Conservation (phyloP, 106 monocot species). For the Phalaenopsis equestris region DNA sequence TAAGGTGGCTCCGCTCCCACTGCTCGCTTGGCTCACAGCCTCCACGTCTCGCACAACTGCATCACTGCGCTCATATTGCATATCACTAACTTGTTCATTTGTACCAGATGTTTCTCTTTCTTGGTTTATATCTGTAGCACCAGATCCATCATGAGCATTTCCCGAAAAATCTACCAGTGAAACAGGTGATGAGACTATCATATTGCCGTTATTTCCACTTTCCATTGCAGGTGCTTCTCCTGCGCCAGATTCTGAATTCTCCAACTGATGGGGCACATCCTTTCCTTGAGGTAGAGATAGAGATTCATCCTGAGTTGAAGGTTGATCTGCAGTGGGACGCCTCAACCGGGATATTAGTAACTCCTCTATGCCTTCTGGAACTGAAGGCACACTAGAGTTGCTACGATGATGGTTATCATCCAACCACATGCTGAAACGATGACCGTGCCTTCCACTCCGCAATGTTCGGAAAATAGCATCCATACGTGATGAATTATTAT, state of each 20-base stretch:
- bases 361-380: slow-evolving; percentile 95
- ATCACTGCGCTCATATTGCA: slow-evolving; percentile 88
- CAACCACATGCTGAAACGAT: slow-evolving; percentile 92
- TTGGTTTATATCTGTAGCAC: slow-evolving; percentile 21
- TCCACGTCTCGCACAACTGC: slow-evolving; percentile 70
- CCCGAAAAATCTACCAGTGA: slow-evolving; percentile 15
- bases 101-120: slow-evolving; percentile 36
- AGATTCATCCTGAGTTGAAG: slow-evolving; percentile 35
- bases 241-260: slow-evolving; percentile 30
- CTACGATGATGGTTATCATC: slow-evolving; percentile 68
- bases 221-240: slow-evolving; percentile 25
- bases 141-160: slow-evolving; percentile 17
- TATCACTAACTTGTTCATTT: slow-evolving; percentile 63
- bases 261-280: slow-evolving; percentile 36
- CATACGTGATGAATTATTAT: slow-evolving; percentile 60
- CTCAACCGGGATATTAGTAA: slow-evolving; percentile 75
- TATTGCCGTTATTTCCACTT: slow-evolving; percentile 38
- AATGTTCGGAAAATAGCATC: slow-evolving; percentile 86
- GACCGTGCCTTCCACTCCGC: slow-evolving; percentile 65
- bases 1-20: slow-evolving; percentile 90
- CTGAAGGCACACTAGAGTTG: slow-evolving; percentile 43
- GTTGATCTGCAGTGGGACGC: slow-evolving; percentile 58
- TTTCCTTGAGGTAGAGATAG: slow-evolving; percentile 23
- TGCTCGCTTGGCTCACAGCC: slow-evolving; percentile 92
- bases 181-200: slow-evolving; percentile 22